Base-by-base conservation (phyloP, 805 yeast genomes). In the Nakazawaea pomicola region DNA sequence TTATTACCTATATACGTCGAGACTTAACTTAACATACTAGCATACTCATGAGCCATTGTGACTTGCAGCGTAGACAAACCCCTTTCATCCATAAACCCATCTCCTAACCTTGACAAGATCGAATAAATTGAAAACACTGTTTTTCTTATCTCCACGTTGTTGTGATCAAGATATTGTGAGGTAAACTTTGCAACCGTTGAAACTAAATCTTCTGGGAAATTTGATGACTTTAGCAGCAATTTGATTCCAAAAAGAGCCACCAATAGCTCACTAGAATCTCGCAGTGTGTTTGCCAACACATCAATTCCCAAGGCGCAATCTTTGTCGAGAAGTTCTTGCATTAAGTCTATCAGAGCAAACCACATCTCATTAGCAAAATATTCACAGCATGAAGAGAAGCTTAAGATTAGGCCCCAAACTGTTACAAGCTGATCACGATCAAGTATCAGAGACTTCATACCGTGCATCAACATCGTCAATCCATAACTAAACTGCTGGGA, bases 1-100 rank as follows among this genome's bases (percentile, higher is more conserved):
- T 56, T 76, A 29, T 59, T 76, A 5, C 80, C 81, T 0, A 72
- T 76, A 1, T 77, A 76, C 51, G 48, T 49, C n/a, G 60, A 55
- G 43, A n/a, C n/a, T n/a, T n/a, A n/a, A n/a, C n/a, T n/a, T n/a
- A n/a, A n/a, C n/a, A n/a, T n/a, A n/a, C n/a, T n/a, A 8, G 33
- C 30, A 34, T 14, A 33, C 8, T 33, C 33, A 11, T 40, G 34
- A 12, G 32, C 20, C 25, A 38, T n/a, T 18, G 14, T 32, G 27
- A 25, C 17, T 16, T 38, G 36, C 41, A 38, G 41, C 6, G 7
- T 16, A 11, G 36, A 17, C 20, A 38, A 18, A 4, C 12, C 12
- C 24, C 31, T 16, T 9, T 24, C 24, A n/a, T 20, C 9, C 41
- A 19, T 17, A 31, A n/a, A 25, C 36, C 32, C 32, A 23, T 8